phyloP scores from a whole-genome alignment of 768 basidiomycete species.

The Phlebiopsis flavidoalba region DNA sequence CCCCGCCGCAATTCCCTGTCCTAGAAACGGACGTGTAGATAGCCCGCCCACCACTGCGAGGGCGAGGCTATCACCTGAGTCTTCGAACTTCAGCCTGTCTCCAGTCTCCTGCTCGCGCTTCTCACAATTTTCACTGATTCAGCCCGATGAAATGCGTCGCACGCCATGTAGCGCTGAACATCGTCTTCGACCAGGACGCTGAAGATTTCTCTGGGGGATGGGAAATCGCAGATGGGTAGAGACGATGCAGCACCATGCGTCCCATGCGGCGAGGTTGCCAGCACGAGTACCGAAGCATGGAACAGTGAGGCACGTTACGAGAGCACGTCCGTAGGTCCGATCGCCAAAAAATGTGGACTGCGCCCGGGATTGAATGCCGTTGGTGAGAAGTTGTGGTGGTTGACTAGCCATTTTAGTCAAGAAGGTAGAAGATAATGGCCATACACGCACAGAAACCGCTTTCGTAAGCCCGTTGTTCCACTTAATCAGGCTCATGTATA shows the following conservation, averaged over 20 bases:
- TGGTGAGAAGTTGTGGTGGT: constrained; percentile 76
- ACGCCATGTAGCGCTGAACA: constrained; percentile 84
- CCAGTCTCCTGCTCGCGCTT: constrained; percentile 40
- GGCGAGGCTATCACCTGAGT: constrained; percentile 44
- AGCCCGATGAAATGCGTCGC: constrained; percentile 79
- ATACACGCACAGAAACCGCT: constrained; percentile 63
- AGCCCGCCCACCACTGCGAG: neutral
- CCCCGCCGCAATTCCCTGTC: constrained; percentile 83
- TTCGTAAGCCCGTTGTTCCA: constrained; percentile 77
- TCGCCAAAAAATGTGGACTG: constrained; percentile 71
- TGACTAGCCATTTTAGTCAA: constrained; percentile 21
- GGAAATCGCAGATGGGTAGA: constrained; percentile 68
- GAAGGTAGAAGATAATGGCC: neutral
- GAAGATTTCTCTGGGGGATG: constrained; percentile 65
- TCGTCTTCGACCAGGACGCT: constrained; percentile 61
- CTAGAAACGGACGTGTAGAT: constrained; percentile 29
- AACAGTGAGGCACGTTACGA: constrained; percentile 85
- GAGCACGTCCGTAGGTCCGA: constrained; percentile 60
- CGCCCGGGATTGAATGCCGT: constrained; percentile 64
- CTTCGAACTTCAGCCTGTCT: constrained; percentile 41
- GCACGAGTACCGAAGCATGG: constrained; percentile 82
- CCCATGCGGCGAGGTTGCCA: constrained; percentile 76
- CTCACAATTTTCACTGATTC: constrained; percentile 60
- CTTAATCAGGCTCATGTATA: constrained; percentile 30
- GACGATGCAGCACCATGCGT: constrained; percentile 68